Evolutionary conservation across 176 grass and related monocot species (phyloP), one percentile per base, ranked within the genome.

Genomic region (Avena eriantha): DNA sequence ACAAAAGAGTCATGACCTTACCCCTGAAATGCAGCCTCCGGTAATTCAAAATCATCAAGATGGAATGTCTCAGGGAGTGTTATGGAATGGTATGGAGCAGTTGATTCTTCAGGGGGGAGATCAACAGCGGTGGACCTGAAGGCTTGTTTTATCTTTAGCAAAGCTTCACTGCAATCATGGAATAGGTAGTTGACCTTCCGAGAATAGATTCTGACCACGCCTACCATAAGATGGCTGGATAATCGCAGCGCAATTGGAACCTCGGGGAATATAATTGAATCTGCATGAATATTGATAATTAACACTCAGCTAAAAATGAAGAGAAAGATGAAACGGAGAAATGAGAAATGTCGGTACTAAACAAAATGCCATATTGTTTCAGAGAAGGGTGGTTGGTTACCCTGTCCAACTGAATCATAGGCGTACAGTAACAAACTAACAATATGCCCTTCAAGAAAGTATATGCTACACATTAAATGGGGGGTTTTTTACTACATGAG

Each of bases 1-100:
- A 39, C 74, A 81, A n/a, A 87, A 46, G 71, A 22, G 35, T 33
- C 0, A 5, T 5, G 60, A n/a, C 80, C 87, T 88, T 77, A 99
- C 97, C 97, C 97, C 45, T 96, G 89, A 93, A 93, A 91, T 36
- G 92, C 97, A 83, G 76, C 83, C 84, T 99, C 97, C 34, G 97
- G 97, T 63, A 99, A 86, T 80, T 93, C 97, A 86, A 99, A 99
- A 96, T 99, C 97, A 94, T 99, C 97, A 39, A 99, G 92, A 96
- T 99, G 92, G 69, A 99, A 99, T 82, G 97, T 99, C 90, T 99
- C 97, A 13, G 97, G 97, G 47, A 99, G 90, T 83, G 97, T 99
- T 84, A 99, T 99, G 78, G 97, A 99, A 86, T 99, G 94, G 89
- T 96, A 99, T 12, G 97, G 97, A 85, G 97, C 97, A 90, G 94